These are phyloP conservation scores for Talaromyces sp. DNA, from an alignment of 2,329 filamentous ascomycete species.

Conservation along the genomic window DNA sequence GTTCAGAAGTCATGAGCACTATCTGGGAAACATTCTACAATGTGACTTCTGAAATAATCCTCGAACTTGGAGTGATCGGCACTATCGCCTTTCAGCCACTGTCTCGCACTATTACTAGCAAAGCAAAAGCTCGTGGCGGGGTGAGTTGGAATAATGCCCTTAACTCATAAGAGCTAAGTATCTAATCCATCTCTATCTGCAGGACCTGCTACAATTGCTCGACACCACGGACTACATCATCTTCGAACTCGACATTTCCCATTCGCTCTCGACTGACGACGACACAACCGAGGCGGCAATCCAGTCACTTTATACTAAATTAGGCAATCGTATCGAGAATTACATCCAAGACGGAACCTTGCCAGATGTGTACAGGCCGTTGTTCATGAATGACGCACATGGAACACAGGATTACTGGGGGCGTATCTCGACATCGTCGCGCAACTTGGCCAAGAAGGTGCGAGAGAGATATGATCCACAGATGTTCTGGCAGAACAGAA, in stretches of 20 bases:
- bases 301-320: conserved; percentile 31
- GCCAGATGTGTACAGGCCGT: conserved; percentile 36
- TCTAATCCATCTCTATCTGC: neutral
- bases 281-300: conserved; percentile 33
- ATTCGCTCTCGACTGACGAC: conserved; percentile 28
- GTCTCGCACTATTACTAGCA: conserved; percentile 25
- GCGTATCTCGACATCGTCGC: conserved; percentile 23
- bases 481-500: conserved; percentile 35
- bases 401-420: conserved; percentile 41
- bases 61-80: conserved; percentile 23
- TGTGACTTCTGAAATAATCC: conserved; percentile 20
- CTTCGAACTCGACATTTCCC: conserved; percentile 42
- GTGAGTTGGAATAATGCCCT: conserved; percentile 20
- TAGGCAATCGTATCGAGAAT: conserved; percentile 27
- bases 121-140: conserved; percentile 28
- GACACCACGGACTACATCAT: conserved; percentile 38
- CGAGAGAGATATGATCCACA: conserved; percentile 34
- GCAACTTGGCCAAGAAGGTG: conserved; percentile 26
- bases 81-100: conserved; percentile 34
- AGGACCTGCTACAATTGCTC: conserved; percentile 38
- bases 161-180: neutral
- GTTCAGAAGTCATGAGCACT: conserved; percentile 23
- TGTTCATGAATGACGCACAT: conserved; percentile 45
- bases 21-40: conserved; percentile 30
- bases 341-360: conserved; percentile 29